A percentile compares a stretch with the other conserved stretches of the same genome.
phyloP scores from a whole-genome alignment of 225 moss, liverwort and hornwort genomes.

The Neckera pumila region DNA sequence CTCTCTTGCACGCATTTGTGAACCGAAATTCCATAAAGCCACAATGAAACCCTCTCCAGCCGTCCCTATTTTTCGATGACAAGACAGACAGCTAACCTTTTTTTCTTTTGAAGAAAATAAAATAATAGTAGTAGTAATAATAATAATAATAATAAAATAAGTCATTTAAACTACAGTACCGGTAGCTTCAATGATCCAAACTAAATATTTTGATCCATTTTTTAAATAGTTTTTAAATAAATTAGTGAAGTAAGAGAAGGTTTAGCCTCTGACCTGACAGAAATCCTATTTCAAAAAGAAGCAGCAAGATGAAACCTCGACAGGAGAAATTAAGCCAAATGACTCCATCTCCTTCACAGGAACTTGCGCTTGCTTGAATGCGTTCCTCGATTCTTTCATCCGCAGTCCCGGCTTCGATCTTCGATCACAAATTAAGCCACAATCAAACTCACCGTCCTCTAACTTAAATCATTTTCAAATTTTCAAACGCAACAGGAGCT shows the following conservation, averaged over 20 bases:
- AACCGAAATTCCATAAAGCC: neutral
- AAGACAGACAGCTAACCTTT: neutral
- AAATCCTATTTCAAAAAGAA: neutral
- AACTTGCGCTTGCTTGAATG: conserved; percentile 30
- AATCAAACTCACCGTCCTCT: neutral
- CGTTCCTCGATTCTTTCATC: conserved; percentile 55
- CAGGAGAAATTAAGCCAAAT: conserved; percentile 67
- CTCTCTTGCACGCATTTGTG: neutral
- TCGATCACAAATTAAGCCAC: neutral
- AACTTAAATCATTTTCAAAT: neutral
- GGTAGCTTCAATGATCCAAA: neutral
- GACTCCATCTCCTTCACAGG: conserved; percentile 33
- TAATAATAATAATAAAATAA: too few species aligned
- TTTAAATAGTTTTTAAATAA: neutral
- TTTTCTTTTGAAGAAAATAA: too few species aligned
- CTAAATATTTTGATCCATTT: neutral
- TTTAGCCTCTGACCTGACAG: neutral
- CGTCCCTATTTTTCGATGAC: neutral
- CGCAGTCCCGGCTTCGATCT: conserved; percentile 53
- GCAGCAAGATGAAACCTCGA: conserved; percentile 14
- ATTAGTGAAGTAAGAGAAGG: neutral
- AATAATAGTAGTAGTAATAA: too few species aligned
- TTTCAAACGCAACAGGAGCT: neutral
- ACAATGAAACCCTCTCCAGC: neutral
- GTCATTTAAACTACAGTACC: neutral